Base-by-base conservation (phyloP, 164 flowering plant genomes). In the Vitis rupestris region DNA sequence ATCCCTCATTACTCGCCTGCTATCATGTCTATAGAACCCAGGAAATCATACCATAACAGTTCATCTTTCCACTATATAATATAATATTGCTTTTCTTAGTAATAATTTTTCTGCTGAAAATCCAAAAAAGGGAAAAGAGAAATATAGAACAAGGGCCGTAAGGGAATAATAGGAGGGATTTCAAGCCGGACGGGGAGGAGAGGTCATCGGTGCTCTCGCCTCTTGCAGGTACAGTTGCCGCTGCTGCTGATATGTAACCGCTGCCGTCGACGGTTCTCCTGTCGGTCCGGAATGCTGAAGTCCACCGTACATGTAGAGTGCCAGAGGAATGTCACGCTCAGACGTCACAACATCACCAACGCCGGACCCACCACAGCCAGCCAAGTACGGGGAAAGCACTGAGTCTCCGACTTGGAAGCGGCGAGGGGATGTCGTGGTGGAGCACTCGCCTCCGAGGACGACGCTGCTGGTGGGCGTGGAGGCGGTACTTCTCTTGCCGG, bases 361-460 rank as follows among this genome's bases (percentile, higher is more conserved):
- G 30, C 59, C 30, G 2, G 60, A 17, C 8, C 15, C 17, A 17
- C 12, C 64, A 10, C 58, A 31, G 63, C 50, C 66, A 55, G 50
- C 27, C 1, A 63, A 59, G 44, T 44, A 62, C 61, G 56, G 1
- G 44, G 70, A 54, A 1, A 59, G 13, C 3, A 61, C 23, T 3
- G 66, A 5, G 3, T 47, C 48, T 4, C 47, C 48, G 1, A 51
- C 16, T 13, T 59, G 37, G 49, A 31, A 14, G 19, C 55, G 66
- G 61, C 65, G 73, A n/a, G 82, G 84, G 12, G 82, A 79, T 0
- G 77, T 69, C 0, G 79, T 73, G 61, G 82, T 83, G 23, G 86
- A 80, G 61, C 80, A 69, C 8, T 78, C 74, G 15, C 63, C 67
- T 1, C 67, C 74, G 11, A 61, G 63, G 47, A 65, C 70, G 16